Conservation (phyloP, 192 early-diverging fungal species). For the Oehlia diaphana region DNA sequence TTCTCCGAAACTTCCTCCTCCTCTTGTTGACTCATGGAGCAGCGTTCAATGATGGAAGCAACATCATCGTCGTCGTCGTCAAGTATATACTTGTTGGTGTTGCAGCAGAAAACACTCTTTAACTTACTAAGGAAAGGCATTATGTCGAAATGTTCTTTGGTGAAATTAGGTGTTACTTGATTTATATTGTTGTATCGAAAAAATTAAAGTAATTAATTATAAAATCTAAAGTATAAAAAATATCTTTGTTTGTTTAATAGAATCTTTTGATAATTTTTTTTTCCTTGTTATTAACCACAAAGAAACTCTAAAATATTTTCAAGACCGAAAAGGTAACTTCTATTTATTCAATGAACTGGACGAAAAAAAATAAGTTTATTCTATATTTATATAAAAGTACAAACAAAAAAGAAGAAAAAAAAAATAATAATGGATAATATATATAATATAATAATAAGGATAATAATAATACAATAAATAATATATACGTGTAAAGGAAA, state of each 20-base stretch:
- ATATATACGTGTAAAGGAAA: too few relatives aligned
- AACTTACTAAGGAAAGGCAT: slow-evolving; percentile 23
- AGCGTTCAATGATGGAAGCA: background rate
- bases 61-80: slow-evolving; percentile 31
- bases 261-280: background rate
- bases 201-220: too few relatives aligned
- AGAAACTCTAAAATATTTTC: background rate
- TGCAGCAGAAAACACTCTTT: slow-evolving; percentile 16
- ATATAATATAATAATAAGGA: too few relatives aligned
- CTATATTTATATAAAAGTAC: too few relatives aligned
- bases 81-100: background rate
- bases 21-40: too few relatives aligned
- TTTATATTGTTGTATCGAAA: background rate
- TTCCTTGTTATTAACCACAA: background rate
- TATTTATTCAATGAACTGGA: too few relatives aligned
- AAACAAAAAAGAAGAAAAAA: too few relatives aligned
- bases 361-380: too few relatives aligned
- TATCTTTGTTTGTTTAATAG: background rate
- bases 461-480: too few relatives aligned
- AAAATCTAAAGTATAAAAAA: background rate
- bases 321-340: too few relatives aligned
- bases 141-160: background rate
- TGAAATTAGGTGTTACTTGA: background rate
- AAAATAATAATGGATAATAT: too few relatives aligned
- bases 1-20: slow-evolving; percentile 25